phyloP scores from a whole-genome alignment of 1,139 yeast species.

The Hyphopichia fennica region DNA sequence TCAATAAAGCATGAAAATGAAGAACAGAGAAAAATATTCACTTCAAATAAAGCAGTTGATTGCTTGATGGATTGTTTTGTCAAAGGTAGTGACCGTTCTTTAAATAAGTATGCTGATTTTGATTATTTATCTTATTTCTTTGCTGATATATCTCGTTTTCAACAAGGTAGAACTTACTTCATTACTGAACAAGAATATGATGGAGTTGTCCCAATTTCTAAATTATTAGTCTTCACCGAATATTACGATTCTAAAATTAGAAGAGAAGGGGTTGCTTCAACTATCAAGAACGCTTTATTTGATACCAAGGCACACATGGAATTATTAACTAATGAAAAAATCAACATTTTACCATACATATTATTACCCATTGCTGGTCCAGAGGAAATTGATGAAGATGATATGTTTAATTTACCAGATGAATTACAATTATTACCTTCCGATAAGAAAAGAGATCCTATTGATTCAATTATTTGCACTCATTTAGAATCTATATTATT shows the following conservation, averaged over 20 bases:
- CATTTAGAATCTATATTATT: constrained; percentile 78
- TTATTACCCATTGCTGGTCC: constrained; percentile 84
- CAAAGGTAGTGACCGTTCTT: constrained; percentile 71
- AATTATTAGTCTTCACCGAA: constrained; percentile 81
- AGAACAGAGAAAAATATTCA: constrained; percentile 42
- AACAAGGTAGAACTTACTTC: constrained; percentile 74
- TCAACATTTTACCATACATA: constrained; percentile 79
- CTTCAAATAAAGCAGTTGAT: constrained; percentile 65
- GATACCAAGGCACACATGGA: constrained; percentile 68
- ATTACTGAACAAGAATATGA: constrained; percentile 72
- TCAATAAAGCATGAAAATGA: constrained; percentile 30
- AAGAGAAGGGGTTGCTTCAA: constrained; percentile 91
- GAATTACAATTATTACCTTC: constrained; percentile 79
- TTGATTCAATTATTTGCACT: constrained; percentile 59
- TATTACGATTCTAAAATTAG: constrained; percentile 74
- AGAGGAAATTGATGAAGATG: constrained; percentile 78
- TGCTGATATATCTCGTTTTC: constrained; percentile 79
- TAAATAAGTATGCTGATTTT: constrained; percentile 71
- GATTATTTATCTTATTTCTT: constrained; percentile 88
- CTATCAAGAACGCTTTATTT: constrained; percentile 85
- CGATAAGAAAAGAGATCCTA: constrained; percentile 77
- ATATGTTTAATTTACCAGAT: constrained; percentile 84
- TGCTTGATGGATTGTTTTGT: constrained; percentile 90
- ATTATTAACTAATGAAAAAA: constrained; percentile 59
- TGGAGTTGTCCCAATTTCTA: constrained; percentile 74